Evolutionary conservation across 768 basidiomycete genomes (phyloP).

Genomic region (Gymnopilus dilepis): DNA sequence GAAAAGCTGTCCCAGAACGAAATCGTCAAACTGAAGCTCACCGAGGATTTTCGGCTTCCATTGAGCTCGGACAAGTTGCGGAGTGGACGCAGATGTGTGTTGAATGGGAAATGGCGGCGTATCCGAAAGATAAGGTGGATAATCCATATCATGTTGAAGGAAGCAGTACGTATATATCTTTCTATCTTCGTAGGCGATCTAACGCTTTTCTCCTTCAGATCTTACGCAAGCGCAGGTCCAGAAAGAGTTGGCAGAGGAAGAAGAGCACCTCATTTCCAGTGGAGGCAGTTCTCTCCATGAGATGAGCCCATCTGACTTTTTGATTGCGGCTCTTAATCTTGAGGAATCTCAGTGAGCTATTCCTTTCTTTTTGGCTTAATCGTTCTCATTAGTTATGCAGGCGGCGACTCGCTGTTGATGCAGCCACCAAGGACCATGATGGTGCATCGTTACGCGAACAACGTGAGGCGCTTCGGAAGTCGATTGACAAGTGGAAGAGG

Average conservation of each 20-base stretch:
- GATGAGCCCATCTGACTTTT: neutral
- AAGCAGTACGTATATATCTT: neutral
- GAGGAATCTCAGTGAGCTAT: neutral
- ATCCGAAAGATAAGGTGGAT: neutral
- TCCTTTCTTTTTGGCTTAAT: neutral
- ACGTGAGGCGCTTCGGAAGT: neutral
- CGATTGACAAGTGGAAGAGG: neutral
- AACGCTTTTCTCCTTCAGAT: neutral
- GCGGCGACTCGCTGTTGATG: neutral
- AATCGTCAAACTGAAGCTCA: neutral
- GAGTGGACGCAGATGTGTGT: slow-evolving; percentile 1
- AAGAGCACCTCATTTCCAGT: neutral
- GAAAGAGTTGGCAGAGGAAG: slow-evolving; percentile 8
- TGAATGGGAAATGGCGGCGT: neutral
- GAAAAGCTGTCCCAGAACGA: neutral
- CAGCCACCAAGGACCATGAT: no score
- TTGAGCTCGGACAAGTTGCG: neutral
- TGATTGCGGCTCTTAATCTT: neutral
- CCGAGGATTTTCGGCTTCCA: neutral
- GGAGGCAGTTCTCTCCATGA: neutral
- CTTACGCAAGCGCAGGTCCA: slow-evolving; percentile 3
- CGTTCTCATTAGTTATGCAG: neutral
- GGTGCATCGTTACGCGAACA: no score
- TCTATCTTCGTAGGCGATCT: neutral
- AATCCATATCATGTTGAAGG: slow-evolving; percentile 8